These are phyloP conservation scores for Diaporthe batatas DNA, from an alignment of 2,329 filamentous ascomycete species.

Conservation along the genomic window DNA sequence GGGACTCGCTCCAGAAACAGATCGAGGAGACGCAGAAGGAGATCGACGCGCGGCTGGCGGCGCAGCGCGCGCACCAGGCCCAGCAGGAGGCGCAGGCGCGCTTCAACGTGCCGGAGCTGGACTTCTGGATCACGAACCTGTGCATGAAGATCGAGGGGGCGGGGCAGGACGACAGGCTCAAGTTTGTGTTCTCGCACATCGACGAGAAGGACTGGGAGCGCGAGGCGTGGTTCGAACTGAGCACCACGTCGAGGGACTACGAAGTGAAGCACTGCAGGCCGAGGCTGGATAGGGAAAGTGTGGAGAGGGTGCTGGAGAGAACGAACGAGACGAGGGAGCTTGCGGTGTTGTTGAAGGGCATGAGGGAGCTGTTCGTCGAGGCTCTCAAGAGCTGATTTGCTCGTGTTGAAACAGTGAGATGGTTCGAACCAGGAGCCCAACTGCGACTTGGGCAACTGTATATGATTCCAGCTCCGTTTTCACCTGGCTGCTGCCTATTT, in stretches of 20 bases:
- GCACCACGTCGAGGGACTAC: slow-evolving; percentile 85
- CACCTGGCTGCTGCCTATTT: neutral
- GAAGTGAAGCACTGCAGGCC: slow-evolving; percentile 85
- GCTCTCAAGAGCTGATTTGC: slow-evolving; percentile 66
- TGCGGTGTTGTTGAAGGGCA: slow-evolving; percentile 80
- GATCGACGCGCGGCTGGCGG: slow-evolving; percentile 78
- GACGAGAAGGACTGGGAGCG: slow-evolving; percentile 89
- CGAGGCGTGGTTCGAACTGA: slow-evolving; percentile 94
- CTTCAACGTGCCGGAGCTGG: slow-evolving; percentile 92
- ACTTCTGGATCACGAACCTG: slow-evolving; percentile 95
- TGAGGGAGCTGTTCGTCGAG: slow-evolving; percentile 83
- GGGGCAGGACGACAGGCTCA: slow-evolving; percentile 84
- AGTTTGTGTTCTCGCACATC: slow-evolving; percentile 90
- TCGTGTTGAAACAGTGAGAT: neutral
- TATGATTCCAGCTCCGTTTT: neutral
- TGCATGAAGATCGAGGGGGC: slow-evolving; percentile 92
- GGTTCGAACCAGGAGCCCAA: neutral
- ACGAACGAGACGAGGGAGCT: slow-evolving; percentile 86
- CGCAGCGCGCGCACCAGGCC: slow-evolving; percentile 78
- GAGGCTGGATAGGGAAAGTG: slow-evolving; percentile 82
- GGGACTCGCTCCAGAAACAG: slow-evolving; percentile 70
- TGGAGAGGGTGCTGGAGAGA: slow-evolving; percentile 81
- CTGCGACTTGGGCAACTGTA: neutral
- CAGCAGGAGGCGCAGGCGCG: slow-evolving; percentile 86
- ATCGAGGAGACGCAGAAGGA: slow-evolving; percentile 77